A percentile compares a stretch with the other conserved stretches of the same genome.
phyloP scores from a whole-genome alignment of 2,329 filamentous ascomycete species.

The Calycina marina region DNA sequence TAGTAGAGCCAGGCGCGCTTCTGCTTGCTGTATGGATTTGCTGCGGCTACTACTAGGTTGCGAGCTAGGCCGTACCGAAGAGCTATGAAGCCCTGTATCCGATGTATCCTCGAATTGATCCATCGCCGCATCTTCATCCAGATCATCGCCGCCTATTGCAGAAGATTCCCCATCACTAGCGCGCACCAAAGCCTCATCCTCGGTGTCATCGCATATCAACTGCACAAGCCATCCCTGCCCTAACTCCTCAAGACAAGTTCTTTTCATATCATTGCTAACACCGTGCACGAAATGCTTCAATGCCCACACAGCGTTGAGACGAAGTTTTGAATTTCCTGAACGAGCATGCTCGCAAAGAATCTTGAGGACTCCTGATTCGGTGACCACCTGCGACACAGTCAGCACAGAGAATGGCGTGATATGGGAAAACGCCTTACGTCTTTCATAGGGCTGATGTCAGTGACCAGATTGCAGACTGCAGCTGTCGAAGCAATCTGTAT shows the following conservation, averaged over 20 bases:
- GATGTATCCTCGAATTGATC: conserved; percentile 30
- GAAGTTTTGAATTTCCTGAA: conserved; percentile 62
- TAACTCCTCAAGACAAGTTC: conserved; percentile 62
- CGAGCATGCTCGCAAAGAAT: conserved; percentile 74
- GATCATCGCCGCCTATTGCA: conserved; percentile 22
- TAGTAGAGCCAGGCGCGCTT: conserved; percentile 33
- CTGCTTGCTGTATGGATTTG: conserved; percentile 31
- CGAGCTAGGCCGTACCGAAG: conserved; percentile 11
- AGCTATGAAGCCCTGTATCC: conserved; percentile 10
- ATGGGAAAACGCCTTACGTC: conserved; percentile 43
- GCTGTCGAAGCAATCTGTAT: conserved; percentile 1
- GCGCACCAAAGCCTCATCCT: conserved; percentile 34
- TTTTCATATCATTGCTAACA: conserved; percentile 57
- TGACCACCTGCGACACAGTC: conserved; percentile 40
- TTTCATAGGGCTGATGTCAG: conserved; percentile 84
- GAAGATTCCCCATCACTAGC: conserved; percentile 12
- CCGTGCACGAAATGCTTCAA: conserved; percentile 78
- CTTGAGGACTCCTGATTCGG: conserved; percentile 58
- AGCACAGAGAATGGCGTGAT: conserved; percentile 2
- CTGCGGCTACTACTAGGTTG: conserved; percentile 18
- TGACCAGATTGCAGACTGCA: conserved; percentile 62
- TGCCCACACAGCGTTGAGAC: conserved; percentile 82
- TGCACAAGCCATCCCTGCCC: conserved; percentile 68
- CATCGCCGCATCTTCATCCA: conserved; percentile 45
- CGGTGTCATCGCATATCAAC: conserved; percentile 52